Conservation (phyloP, 306 rosid species). For the Trichosanthes truncata region DNA sequence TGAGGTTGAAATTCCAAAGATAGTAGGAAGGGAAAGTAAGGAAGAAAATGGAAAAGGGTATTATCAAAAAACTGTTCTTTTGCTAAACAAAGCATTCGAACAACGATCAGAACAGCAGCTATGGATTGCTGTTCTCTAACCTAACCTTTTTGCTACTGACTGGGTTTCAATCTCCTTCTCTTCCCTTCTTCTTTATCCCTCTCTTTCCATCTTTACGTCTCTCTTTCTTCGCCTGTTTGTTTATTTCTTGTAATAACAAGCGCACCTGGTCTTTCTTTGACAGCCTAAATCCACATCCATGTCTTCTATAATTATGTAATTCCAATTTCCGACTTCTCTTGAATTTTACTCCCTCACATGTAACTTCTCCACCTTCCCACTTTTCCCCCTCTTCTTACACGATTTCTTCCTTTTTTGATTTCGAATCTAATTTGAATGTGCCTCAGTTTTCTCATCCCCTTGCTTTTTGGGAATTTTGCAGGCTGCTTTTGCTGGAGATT, state of each 20-base stretch:
- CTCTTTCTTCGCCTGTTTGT: constrained; percentile 7
- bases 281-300: constrained; percentile 13
- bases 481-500: constrained; percentile 23
- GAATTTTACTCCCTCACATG: background rate
- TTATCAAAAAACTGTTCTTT: background rate
- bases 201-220: background rate
- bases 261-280: constrained; percentile 20
- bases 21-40: constrained; percentile 6
- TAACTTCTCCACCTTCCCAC: background rate
- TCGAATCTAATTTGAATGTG: constrained; percentile 22
- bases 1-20: constrained; percentile 19
- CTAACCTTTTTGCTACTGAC: constrained; percentile 25
- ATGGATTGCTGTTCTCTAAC: constrained; percentile 44
- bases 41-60: constrained; percentile 7
- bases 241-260: constrained; percentile 10
- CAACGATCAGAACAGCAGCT: constrained; percentile 34
- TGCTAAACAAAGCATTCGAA: constrained; percentile 9
- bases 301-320: background rate
- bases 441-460: constrained; percentile 9
- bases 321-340: background rate
- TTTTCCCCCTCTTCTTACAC: constrained; percentile 1
- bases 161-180: background rate
- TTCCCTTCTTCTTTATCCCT: background rate
- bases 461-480: constrained; percentile 21
- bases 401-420: background rate